A percentile compares a stretch with the other conserved stretches of the same genome.
Conservation (phyloP, 768 basidiomycete species). For the Tephrocybe sp. region DNA sequence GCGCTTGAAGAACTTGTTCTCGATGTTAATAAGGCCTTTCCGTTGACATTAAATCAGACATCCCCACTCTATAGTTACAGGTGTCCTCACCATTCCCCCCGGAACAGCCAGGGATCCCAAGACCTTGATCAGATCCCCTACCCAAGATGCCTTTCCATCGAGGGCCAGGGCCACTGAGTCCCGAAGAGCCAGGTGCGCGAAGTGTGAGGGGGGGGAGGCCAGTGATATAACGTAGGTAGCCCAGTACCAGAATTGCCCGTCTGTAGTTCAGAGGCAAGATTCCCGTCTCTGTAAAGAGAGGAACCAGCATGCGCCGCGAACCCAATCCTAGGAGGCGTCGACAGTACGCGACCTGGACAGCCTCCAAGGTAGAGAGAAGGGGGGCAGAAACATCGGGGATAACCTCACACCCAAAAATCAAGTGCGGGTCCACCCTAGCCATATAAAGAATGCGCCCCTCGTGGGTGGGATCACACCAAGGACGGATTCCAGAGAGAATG, state of each 20-base stretch:
- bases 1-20: too few species aligned
- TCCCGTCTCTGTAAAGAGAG: conserved; percentile 10
- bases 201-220: not conserved
- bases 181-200: not conserved
- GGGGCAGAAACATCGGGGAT: not conserved
- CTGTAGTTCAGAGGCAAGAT: conserved; percentile 1
- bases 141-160: not conserved
- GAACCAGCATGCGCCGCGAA: not conserved
- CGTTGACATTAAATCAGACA: too few species aligned
- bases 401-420: conserved; percentile 9
- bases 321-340: conserved; percentile 8
- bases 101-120: not conserved
- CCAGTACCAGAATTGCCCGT: conserved; percentile 1
- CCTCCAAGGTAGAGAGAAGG: not conserved
- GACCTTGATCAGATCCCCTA: not conserved
- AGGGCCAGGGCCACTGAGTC: not conserved
- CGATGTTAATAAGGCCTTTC: too few species aligned
- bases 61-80: not conserved
- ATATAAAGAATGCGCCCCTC: not conserved
- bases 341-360: conserved; percentile 5
- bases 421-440: not conserved
- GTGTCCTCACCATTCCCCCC: not conserved
- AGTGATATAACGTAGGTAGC: conserved; percentile 1
- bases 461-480: not conserved
- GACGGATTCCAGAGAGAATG: not conserved